Base-by-base conservation (phyloP, 1,139 yeast species). In the Geotrichum restrictum region DNA sequence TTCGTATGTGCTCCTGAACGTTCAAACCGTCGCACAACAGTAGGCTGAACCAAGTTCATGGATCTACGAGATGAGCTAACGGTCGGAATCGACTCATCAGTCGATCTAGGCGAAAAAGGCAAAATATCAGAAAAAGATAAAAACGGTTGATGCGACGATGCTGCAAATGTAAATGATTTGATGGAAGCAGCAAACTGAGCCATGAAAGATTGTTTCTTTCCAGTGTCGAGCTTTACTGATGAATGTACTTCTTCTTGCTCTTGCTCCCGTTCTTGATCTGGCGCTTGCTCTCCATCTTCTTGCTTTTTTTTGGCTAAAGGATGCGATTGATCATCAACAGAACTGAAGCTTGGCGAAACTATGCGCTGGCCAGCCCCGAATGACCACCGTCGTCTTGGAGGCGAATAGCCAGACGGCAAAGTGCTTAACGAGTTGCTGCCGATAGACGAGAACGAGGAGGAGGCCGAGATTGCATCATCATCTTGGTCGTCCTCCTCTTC, bases 1-100 rank as follows among this genome's bases (percentile, higher is more conserved):
- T n/a, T n/a, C n/a, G n/a, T n/a, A n/a, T n/a, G n/a, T n/a, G n/a
- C n/a, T n/a, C n/a, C n/a, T n/a, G n/a, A n/a, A n/a, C n/a, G n/a
- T n/a, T n/a, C n/a, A n/a, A 40, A 19, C 29, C 31, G 27, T 13
- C 32, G 43, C 11, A 22, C 43, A 5, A 18, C 18, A 16, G n/a
- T n/a, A n/a, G n/a, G n/a, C n/a, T 22, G 43, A 16, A 34, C 42
- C 16, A 46, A 29, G 36, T 42, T 19, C 39, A 48, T 42, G 37
- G 18, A 10, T 11, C 27, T 36, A 14, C 45, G n/a, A n/a, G n/a
- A 42, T n/a, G 18, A 24, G 22, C 22, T 40, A 33, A 38, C n/a
- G n/a, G n/a, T 42, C 5, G 65, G 66, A 31, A 63, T 56, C 5
- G 65, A 64, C 51, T 64, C 68, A 44, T 65, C 69, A 14, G 66